Base-by-base conservation (phyloP, 2,329 filamentous ascomycete species). In the Bipolaris zeicola region DNA sequence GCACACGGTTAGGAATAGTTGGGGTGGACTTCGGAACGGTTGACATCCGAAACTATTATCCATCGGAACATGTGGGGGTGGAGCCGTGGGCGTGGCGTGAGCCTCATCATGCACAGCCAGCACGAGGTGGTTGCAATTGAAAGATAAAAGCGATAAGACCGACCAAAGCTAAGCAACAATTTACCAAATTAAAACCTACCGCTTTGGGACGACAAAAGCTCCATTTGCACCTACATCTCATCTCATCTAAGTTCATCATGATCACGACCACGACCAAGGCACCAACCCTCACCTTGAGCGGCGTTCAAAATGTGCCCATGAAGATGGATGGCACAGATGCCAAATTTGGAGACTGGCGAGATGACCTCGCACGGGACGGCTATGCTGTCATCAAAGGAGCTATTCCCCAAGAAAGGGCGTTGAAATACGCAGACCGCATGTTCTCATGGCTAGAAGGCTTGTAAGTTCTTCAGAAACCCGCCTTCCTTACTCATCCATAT, bases 301-400 rank as follows among this genome's bases (percentile, higher is more conserved):
- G 41, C 7, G 50, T 54, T 10, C 33, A 57, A 10, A 48, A 55
- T 39, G 34, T 37, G 10, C 45, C 33, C 22, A 57, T 67, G 54
- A 61, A 50, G 13, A 41, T 66, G 5, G 65, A 66, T 28, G 63
- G 63, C n/a, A 59, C 60, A 31, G 65, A 72, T 20, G 18, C 55
- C 6, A 49, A 57, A 6, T 72, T 57, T 45, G 68, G 69, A 10
- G 72, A 77, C 63, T 78, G 74, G 71, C 60, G 70, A 24, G 71
- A 74, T 37, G 73, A 78, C 22, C 50, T 52, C 5, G 50, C 41
- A 5, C 33, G 50, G 10, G 50, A 52, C 13, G 50, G 50, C 10
- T 52, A 52, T 58, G 77, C 76, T 1, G 74, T 83, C n/a, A 68
- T 83, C 51, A 82, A 82, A 53, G 76, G 76, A 1, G 79, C 78